These are phyloP conservation scores for Mucor ambiguus DNA, from an alignment of 371 early-diverging fungal species.

Conservation along the genomic window DNA sequence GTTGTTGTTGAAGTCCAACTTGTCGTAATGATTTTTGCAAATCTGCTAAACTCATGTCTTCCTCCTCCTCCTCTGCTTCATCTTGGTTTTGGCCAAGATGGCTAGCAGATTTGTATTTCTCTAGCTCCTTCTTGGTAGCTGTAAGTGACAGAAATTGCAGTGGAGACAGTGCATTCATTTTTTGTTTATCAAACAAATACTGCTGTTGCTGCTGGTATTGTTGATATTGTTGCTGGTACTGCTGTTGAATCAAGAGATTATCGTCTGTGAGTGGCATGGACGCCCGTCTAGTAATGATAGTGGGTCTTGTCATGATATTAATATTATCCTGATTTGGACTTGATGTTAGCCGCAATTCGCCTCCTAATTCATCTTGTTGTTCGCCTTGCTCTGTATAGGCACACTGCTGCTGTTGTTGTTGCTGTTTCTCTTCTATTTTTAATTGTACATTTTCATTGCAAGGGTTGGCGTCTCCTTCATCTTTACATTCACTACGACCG, in stretches of 20 bases:
- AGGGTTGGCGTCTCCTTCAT: not conserved
- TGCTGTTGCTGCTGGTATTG: slow-evolving; percentile 1
- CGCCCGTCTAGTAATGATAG: slow-evolving; percentile 9
- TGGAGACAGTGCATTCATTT: slow-evolving; percentile 6
- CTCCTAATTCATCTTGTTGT: not conserved
- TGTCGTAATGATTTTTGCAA: slow-evolving; percentile 31
- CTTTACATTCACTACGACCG: not conserved
- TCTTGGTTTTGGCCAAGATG: not conserved
- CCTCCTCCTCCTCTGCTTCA: slow-evolving; percentile 22
- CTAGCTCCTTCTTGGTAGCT: not conserved
- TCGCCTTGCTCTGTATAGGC: not conserved
- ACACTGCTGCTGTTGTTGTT: slow-evolving; percentile 10
- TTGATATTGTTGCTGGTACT: not conserved
- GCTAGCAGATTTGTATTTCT: not conserved
- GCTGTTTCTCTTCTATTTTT: slow-evolving; percentile 11
- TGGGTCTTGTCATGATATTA: not conserved
- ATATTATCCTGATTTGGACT: slow-evolving; percentile 7
- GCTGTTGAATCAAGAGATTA: not conserved
- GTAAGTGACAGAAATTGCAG: slow-evolving; percentile 13
- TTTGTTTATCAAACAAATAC: slow-evolving; percentile 7
- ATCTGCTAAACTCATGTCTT: slow-evolving; percentile 43
- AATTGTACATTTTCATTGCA: not conserved
- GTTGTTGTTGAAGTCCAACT: slow-evolving; percentile 7
- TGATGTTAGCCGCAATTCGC: not conserved
- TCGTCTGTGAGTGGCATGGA: slow-evolving; percentile 15